Base-by-base conservation (phyloP, 1,284 basidiomycete genomes). In the Rhizoctonia solani region DNA sequence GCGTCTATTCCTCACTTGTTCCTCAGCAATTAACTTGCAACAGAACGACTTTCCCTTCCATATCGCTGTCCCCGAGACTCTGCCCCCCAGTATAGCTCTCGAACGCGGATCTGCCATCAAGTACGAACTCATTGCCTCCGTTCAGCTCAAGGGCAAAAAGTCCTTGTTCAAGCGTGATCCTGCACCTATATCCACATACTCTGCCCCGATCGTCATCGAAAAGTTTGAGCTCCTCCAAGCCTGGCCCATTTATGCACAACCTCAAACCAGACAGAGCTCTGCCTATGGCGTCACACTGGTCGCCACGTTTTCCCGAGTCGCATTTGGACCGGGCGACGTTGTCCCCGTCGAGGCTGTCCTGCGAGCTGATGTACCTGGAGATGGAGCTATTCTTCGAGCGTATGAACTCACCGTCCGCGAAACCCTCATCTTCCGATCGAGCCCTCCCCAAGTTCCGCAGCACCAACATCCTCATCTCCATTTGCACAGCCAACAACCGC, bases 201-300 rank as follows among this genome's bases (percentile, higher is more conserved):
- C 83, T 30, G 83, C 89, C 44, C 78, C 81, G 4, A 87, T 95
- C 56, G 84, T 87, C 69, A 90, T 95, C 72, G 89, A 91, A 79
- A 95, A 95, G 76, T 91, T 95, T 74, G 93, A 95, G 70, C 78
- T 94, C 6, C 92, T 94, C 72, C 90, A 92, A 1, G 88, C 90
- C 1, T 95, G 93, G 93, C 92, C 92, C 0, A 82, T 93, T 47
- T 95, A 94, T 75, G 85, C 86, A 59, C 86, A 90, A 72, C 85
- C 85, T 4, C 91, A 95, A 74, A 83, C 82, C 37, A 86, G 89
- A n/a, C 81, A 84, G n/a, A 77, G 85, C 8, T 75, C 80, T 1
- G 81, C 86, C 68, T 86, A 90, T 5, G 87, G 87, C 23, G 82
- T 92, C 19, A 86, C 83, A 16, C 82, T 95, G 69, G 84, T 83